A percentile compares a stretch with the other conserved stretches of the same genome.
phyloP scores from a whole-genome alignment of 2,329 filamentous ascomycete genomes.

The Didymellaceae sp. region DNA sequence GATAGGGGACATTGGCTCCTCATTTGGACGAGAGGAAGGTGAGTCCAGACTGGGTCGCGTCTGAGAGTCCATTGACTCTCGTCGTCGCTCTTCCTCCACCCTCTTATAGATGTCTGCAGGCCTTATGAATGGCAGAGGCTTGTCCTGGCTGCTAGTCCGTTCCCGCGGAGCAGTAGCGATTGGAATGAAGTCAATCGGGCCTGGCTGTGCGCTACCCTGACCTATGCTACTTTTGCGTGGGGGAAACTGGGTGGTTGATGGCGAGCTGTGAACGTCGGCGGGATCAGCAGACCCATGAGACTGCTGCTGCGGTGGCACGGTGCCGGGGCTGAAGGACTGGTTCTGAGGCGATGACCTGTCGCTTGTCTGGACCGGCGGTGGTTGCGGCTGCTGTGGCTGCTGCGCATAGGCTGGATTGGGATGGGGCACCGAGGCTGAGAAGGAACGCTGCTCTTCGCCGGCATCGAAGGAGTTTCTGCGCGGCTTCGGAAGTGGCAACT shows the following conservation, averaged over 20 bases:
- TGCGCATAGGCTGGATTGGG: slow-evolving; percentile 24
- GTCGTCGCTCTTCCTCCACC: slow-evolving; percentile 69
- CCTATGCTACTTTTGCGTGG: slow-evolving; percentile 68
- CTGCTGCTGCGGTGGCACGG: slow-evolving; percentile 58
- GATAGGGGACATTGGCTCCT: slow-evolving; percentile 28
- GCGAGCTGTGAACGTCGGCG: slow-evolving; percentile 32
- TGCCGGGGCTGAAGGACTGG: slow-evolving; percentile 61
- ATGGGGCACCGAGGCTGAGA: slow-evolving; percentile 48
- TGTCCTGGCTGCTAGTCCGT: slow-evolving; percentile 49
- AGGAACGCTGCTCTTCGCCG: slow-evolving; percentile 60
- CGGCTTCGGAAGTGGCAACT: slow-evolving; percentile 30
- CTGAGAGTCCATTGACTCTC: slow-evolving; percentile 62
- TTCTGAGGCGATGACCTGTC: slow-evolving; percentile 47
- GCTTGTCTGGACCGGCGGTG: slow-evolving; percentile 31
- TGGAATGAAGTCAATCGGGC: slow-evolving; percentile 10
- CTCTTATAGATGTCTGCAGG: slow-evolving; percentile 80
- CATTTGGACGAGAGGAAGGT: slow-evolving; percentile 37
- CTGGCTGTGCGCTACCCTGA: slow-evolving; percentile 43
- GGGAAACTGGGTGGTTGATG: slow-evolving; percentile 57
- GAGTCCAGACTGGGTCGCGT: slow-evolving; percentile 64
- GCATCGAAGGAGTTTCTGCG: slow-evolving; percentile 61
- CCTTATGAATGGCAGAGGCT: slow-evolving; percentile 69
- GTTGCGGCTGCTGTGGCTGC: slow-evolving; percentile 21
- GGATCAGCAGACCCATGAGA: slow-evolving; percentile 52
- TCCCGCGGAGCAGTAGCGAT: slow-evolving; percentile 33